Evolutionary conservation across 1,284 basidiomycete genomes (phyloP).

Genomic region (Melampsora americana): DNA sequence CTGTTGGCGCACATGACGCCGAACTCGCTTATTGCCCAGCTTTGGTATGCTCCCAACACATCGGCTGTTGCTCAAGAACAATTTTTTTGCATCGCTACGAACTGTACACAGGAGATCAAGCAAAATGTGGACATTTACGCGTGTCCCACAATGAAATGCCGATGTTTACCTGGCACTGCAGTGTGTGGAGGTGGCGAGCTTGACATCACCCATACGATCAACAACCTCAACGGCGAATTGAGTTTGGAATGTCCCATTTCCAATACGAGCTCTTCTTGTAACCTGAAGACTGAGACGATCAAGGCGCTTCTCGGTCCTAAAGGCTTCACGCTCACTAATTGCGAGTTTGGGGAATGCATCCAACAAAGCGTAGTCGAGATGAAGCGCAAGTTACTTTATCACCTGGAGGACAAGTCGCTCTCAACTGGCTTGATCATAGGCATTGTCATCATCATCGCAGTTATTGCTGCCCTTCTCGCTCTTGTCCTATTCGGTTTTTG

Average conservation of each 20-base stretch:
- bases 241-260: slow-evolving; percentile 65
- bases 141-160: slow-evolving; percentile 70
- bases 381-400: slow-evolving; percentile 46
- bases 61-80: slow-evolving; percentile 49
- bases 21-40: slow-evolving; percentile 5
- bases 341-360: slow-evolving; percentile 80
- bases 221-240: slow-evolving; percentile 59
- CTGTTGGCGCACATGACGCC: not conserved
- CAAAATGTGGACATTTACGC: slow-evolving; percentile 60
- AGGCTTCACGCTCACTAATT: slow-evolving; percentile 69
- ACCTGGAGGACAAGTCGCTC: slow-evolving; percentile 57
- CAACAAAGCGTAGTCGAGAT: slow-evolving; percentile 70
- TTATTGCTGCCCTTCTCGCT: slow-evolving; percentile 63
- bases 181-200: slow-evolving; percentile 65
- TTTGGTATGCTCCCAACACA: slow-evolving; percentile 24
- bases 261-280: slow-evolving; percentile 60
- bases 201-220: slow-evolving; percentile 63
- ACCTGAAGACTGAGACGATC: slow-evolving; percentile 70
- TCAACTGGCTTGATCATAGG: slow-evolving; percentile 80
- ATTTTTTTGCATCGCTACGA: slow-evolving; percentile 71
- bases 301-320: slow-evolving; percentile 66
- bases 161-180: slow-evolving; percentile 65
- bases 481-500: slow-evolving; percentile 65
- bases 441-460: slow-evolving; percentile 70
- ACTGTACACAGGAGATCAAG: slow-evolving; percentile 62